A percentile compares a stretch with the other conserved stretches of the same genome.
Conservation (phyloP, 345 rosid genomes). For the Eucalyptus curtisii region DNA sequence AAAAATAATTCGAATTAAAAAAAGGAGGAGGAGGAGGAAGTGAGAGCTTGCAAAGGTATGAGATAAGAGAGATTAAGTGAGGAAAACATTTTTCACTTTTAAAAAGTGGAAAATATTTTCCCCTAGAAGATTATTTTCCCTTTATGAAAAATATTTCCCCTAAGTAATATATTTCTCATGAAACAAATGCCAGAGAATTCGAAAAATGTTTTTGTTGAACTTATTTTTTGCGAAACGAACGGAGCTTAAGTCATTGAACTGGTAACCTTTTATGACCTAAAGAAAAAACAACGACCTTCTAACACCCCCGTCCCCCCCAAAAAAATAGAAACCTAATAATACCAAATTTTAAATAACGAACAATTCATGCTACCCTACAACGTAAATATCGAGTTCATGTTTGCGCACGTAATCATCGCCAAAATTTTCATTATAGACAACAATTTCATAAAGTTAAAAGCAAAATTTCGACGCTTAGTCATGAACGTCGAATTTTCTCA, state of each 20-base stretch:
- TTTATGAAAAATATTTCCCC: too few relatives aligned
- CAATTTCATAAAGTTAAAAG: background rate
- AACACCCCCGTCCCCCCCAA: rapidly evolving
- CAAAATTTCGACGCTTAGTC: rapidly evolving
- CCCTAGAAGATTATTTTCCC: rapidly evolving
- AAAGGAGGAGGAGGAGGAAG: too few relatives aligned
- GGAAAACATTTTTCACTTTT: too few relatives aligned
- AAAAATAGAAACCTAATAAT: too few relatives aligned
- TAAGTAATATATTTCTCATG: too few relatives aligned
- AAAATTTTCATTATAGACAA: background rate
- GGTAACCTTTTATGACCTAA: background rate
- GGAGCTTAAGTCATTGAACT: rapidly evolving
- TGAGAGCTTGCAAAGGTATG: too few relatives aligned
- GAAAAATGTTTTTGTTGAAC: too few relatives aligned
- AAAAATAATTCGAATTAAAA: too few relatives aligned
- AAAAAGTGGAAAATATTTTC: too few relatives aligned
- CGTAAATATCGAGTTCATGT: background rate
- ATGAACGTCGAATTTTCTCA: background rate
- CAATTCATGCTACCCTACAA: background rate
- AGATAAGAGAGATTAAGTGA: rapidly evolving
- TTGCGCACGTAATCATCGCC: background rate
- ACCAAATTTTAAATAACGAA: background rate
- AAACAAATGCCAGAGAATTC: rapidly evolving
- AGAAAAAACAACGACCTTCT: too few relatives aligned
- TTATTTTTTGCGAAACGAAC: rapidly evolving